phyloP scores from a whole-genome alignment of 1,284 basidiomycete species.

The Hymenochaete sp. region DNA sequence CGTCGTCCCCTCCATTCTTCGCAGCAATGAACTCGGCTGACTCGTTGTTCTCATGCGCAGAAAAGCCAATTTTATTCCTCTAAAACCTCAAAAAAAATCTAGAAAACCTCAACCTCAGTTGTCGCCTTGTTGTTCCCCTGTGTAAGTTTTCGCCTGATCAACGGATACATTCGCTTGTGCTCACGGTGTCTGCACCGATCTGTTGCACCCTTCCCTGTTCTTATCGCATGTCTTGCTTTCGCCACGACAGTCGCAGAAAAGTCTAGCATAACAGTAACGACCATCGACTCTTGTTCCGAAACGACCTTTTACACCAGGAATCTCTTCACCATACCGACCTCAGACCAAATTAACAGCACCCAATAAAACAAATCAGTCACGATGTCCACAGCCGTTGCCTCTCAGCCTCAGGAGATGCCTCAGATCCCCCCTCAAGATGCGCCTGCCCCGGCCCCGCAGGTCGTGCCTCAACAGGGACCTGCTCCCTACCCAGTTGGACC shows the following conservation, averaged over 20 bases:
- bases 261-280: conserved; percentile 81
- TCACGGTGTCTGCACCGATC: too few relatives aligned
- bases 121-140: conserved; percentile 66
- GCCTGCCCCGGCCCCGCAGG: conserved; percentile 22
- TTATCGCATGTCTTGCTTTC: background rate
- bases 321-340: too few relatives aligned
- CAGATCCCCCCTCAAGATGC: conserved; percentile 30
- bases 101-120: conserved; percentile 45
- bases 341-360: conserved; percentile 6
- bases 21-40: conserved; percentile 19
- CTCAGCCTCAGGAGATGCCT: conserved; percentile 25
- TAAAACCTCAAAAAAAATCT: conserved; percentile 30
- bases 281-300: conserved; percentile 35
- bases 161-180: too few relatives aligned
- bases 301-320: too few relatives aligned
- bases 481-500: conserved; percentile 50
- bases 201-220: conserved; percentile 19
- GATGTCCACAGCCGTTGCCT: conserved; percentile 51
- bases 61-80: conserved; percentile 31
- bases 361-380: conserved; percentile 26
- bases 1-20: conserved; percentile 27
- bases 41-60: conserved; percentile 27
- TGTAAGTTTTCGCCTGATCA: conserved; percentile 35
- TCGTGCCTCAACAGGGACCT: conserved; percentile 27
- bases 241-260: conserved; percentile 55